A percentile compares a stretch with the other conserved stretches of the same genome.
phyloP scores from a whole-genome alignment of 768 basidiomycete genomes.

The Termitomyces sp. region DNA sequence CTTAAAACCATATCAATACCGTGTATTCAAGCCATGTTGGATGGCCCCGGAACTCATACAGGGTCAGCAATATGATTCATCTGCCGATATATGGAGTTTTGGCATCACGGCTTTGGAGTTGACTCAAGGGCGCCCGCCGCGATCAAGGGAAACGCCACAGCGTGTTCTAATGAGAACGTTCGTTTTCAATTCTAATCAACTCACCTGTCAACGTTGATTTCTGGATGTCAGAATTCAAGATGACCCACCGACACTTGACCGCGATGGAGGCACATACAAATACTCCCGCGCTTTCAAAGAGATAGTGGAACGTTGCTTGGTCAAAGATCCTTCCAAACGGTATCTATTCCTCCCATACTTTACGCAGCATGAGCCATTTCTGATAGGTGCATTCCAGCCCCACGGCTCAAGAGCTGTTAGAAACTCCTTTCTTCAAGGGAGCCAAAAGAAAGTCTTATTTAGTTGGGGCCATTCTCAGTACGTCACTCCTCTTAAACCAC shows the following conservation, averaged over 20 bases:
- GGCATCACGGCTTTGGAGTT: slow-evolving; percentile 94
- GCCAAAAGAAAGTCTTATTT: slow-evolving; percentile 79
- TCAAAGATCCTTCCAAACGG: slow-evolving; percentile 81
- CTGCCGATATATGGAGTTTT: slow-evolving; percentile 95
- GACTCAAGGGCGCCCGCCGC: slow-evolving; percentile 82
- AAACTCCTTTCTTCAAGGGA: slow-evolving; percentile 70
- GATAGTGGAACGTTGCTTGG: slow-evolving; percentile 74
- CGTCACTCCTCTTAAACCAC: slow-evolving; percentile 11
- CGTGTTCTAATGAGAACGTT: slow-evolving; percentile 73
- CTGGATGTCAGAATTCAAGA: slow-evolving; percentile 54
- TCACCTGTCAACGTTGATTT: neutral
- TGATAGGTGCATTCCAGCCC: slow-evolving; percentile 40
- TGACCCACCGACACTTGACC: slow-evolving; percentile 70
- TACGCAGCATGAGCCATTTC: neutral
- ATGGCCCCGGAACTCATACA: slow-evolving; percentile 95
- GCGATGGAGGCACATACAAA: slow-evolving; percentile 62
- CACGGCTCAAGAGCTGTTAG: slow-evolving; percentile 69
- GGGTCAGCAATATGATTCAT: slow-evolving; percentile 76
- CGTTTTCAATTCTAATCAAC: slow-evolving; percentile 4
- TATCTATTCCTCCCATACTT: slow-evolving; percentile 16
- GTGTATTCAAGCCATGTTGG: slow-evolving; percentile 68
- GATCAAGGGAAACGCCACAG: slow-evolving; percentile 68
- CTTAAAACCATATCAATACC: neutral
- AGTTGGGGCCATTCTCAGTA: slow-evolving; percentile 68
- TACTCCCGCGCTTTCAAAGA: slow-evolving; percentile 83